Percentiles rank a stretch among this genome's conserved stretches.
These are phyloP conservation scores for Barbatosphaeria neglecta DNA, from an alignment of 495 filamentous ascomycete genomes.

Conservation along the genomic window DNA sequence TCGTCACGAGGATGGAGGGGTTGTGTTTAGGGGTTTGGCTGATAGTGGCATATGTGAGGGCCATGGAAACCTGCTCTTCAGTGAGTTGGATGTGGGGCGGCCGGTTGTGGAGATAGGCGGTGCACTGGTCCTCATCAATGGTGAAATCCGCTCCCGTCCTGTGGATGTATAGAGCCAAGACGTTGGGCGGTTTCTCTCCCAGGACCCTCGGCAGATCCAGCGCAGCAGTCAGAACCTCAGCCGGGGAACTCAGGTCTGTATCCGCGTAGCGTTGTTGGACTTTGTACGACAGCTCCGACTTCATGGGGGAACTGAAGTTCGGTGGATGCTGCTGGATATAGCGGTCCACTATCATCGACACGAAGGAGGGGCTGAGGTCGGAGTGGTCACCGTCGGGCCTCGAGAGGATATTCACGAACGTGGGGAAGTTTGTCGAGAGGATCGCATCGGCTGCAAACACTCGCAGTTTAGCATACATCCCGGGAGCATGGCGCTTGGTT, in stretches of 20 bases:
- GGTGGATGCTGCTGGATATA: conserved; percentile 72
- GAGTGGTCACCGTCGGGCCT: conserved; percentile 44
- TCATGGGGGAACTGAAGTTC: conserved; percentile 66
- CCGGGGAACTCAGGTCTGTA: conserved; percentile 47
- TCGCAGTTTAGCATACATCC: conserved; percentile 17
- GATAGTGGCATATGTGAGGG: conserved; percentile 65
- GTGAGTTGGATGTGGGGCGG: conserved; percentile 55
- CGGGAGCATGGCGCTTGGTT: conserved; percentile 6
- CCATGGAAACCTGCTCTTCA: conserved; percentile 72
- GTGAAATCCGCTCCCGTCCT: conserved; percentile 54
- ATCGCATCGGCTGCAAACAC: conserved; percentile 63
- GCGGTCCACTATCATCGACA: conserved; percentile 68
- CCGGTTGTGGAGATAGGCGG: conserved; percentile 47
- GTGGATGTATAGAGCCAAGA: conserved; percentile 67
- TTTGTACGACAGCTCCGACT: conserved; percentile 53
- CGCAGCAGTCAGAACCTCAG: conserved; percentile 55
- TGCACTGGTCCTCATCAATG: conserved; percentile 35
- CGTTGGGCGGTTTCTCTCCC: conserved; percentile 45
- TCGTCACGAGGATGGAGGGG: conserved; percentile 57
- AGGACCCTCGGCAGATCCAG: conserved; percentile 63
- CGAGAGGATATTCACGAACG: conserved; percentile 63
- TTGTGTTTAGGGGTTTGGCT: conserved; percentile 63
- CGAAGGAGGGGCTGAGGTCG: conserved; percentile 52
- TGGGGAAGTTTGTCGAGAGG: conserved; percentile 57
- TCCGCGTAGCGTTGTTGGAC: conserved; percentile 52